Evolutionary conservation across 352 stramenopile species (phyloP), one percentile per base, ranked within the genome.

Genomic region (Phytophthora niederhauseri): DNA sequence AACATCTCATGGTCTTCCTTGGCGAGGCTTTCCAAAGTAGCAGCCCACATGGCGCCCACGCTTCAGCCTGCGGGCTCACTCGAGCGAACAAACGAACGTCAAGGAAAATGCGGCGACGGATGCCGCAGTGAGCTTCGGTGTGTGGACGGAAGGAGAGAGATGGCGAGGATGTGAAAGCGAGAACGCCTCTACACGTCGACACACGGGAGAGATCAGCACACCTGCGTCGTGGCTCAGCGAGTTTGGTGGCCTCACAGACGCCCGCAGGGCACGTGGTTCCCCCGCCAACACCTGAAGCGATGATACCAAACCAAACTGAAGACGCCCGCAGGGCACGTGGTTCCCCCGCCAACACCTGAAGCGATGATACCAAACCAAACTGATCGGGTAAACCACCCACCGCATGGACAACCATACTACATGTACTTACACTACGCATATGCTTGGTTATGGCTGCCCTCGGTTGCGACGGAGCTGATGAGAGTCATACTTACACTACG

Each of bases 101-200:
- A 67, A 67, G 6, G 26, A 63, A 57, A 57, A 17, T 43, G 22
- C 62, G 28, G 3, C 67, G 62, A 58, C 62, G 55, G 68, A 46
- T 64, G 52, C 57, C 50, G n/a, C 28, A 54, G 61, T 12, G 62
- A 46, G 66, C 56, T 63, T 36, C 24, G 61, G 36, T 52, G 28
- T 69, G 69, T 76, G 64, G 57, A 57, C 46, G 58, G 15, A 54
- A 57, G 64, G 57, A 60, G 48, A 69, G 58, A 72, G 64, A 73
- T 73, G 30, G 64, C 64, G 57, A 76, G 31, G 64, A 69, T 73
- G 64, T 69, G 64, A 28, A 28, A 34, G 5, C 43, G 38, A 26
- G 5, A 43, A 34, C 57, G 43, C 54, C 54, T 69, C 57, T 75
- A 31, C 28, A 58, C 51, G 17, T 45, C 45, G 49, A 41, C 19